Evolutionary conservation across 2,329 filamentous ascomycete species (phyloP).

Genomic region (Cladosporium velox): DNA sequence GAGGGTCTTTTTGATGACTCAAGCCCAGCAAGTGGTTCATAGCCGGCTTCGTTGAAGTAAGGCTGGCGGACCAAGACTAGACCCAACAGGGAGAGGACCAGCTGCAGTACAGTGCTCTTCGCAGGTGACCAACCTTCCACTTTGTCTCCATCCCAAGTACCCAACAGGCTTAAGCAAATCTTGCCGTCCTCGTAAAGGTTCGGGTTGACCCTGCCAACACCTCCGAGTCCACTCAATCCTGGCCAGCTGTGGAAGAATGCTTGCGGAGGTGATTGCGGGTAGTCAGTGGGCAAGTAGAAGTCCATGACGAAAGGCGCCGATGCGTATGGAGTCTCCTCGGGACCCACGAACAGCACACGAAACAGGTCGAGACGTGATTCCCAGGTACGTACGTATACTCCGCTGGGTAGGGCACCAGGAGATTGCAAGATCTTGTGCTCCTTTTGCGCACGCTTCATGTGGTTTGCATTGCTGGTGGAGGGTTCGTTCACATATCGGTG

Average conservation of each 20-base stretch:
- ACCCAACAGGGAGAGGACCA: constrained; percentile 34
- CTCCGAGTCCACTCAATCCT: constrained; percentile 35
- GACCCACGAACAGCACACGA: constrained; percentile 60
- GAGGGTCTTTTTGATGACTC: constrained; percentile 30
- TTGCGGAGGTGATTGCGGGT: constrained; percentile 55
- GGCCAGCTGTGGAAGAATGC: constrained; percentile 62
- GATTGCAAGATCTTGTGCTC: constrained; percentile 60
- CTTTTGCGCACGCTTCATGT: constrained; percentile 56
- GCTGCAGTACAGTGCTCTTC: constrained; percentile 58
- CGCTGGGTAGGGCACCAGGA: constrained; percentile 51
- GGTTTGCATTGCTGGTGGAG: constrained; percentile 31
- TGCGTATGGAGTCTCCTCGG: constrained; percentile 62
- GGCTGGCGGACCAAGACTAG: constrained; percentile 56
- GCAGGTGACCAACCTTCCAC: constrained; percentile 57
- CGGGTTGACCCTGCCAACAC: constrained; percentile 52
- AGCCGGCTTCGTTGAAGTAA: constrained; percentile 66
- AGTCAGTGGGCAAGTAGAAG: constrained; percentile 53
- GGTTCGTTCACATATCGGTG: constrained; percentile 44
- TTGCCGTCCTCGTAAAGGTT: constrained; percentile 65
- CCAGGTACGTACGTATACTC: constrained; percentile 62
- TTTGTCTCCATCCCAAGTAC: constrained; percentile 60
- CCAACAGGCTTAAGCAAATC: constrained; percentile 61
- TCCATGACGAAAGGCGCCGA: constrained; percentile 64
- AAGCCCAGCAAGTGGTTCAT: constrained; percentile 48
- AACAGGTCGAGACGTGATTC: constrained; percentile 60